Evolutionary conservation across 2,329 filamentous ascomycete genomes (phyloP).

Genomic region (Fusarium aywerte): DNA sequence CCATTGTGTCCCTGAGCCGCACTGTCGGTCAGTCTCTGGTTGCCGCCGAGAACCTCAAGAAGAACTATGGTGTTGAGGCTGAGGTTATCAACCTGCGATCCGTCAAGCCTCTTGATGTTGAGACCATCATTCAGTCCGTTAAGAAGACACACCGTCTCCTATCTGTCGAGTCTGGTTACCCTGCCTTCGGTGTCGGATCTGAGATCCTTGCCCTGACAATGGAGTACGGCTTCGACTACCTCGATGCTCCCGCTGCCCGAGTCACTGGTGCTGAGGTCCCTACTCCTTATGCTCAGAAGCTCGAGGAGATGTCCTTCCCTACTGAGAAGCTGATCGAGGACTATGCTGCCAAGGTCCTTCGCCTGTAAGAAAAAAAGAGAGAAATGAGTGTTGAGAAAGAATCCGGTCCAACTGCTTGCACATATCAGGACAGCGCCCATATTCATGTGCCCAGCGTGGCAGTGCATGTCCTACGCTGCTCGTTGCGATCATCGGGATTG

Average conservation of each 20-base stretch:
- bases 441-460: constrained; percentile 19
- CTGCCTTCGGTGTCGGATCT: constrained; percentile 89
- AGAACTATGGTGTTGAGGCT: constrained; percentile 93
- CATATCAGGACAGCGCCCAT: constrained; percentile 18
- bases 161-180: constrained; percentile 94
- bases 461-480: constrained; percentile 31
- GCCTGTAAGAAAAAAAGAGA: constrained; percentile 65
- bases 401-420: constrained; percentile 26
- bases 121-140: constrained; percentile 94
- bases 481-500: constrained; percentile 29
- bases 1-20: constrained; percentile 92
- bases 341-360: constrained; percentile 89
- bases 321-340: constrained; percentile 87
- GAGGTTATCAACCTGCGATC: constrained; percentile 99
- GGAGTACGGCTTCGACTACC: constrained; percentile 99
- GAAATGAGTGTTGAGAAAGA: constrained; percentile 21
- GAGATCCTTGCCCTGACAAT: constrained; percentile 95
- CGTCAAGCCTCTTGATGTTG: constrained; percentile 94
- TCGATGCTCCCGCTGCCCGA: constrained; percentile 91
- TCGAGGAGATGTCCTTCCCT: constrained; percentile 97
- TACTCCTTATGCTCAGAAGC: constrained; percentile 90
- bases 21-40: constrained; percentile 92
- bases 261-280: constrained; percentile 97
- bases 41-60: constrained; percentile 91
- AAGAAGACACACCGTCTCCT: constrained; percentile 98